Evolutionary conservation across 108 stramenopile genomes (phyloP).

Genomic region (Skeletonema menzelii): DNA sequence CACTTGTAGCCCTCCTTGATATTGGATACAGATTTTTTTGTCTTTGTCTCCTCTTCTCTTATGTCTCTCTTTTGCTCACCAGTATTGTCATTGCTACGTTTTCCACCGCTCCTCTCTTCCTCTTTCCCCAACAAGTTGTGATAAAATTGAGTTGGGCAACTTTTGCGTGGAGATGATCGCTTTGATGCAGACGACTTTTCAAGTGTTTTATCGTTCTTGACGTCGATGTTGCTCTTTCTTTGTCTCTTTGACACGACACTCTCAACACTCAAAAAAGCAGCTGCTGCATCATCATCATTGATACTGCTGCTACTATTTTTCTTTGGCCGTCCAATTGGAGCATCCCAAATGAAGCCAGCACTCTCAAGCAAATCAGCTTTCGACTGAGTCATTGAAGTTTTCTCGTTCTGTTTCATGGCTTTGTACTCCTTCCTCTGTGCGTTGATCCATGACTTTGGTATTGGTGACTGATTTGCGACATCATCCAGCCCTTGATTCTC

Average conservation of each 20-base stretch:
- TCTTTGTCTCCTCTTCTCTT: background rate
- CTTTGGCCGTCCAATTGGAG: background rate
- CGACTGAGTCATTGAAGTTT: constrained; percentile 12
- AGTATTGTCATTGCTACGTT: background rate
- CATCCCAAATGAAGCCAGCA: constrained; percentile 15
- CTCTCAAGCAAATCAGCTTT: constrained; percentile 6
- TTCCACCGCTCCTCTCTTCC: background rate
- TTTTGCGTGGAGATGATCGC: constrained; percentile 19
- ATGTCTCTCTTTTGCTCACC: background rate
- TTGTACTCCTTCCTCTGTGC: constrained; percentile 10
- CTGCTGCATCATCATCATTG: background rate
- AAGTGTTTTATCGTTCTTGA: background rate
- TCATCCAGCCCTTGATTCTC: background rate
- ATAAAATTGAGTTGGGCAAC: background rate
- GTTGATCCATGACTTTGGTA: constrained; percentile 8
- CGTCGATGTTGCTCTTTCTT: background rate
- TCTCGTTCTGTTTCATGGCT: constrained; percentile 1
- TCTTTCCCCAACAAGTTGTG: background rate
- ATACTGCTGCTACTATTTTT: background rate
- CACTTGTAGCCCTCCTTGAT: background rate
- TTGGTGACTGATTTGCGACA: background rate
- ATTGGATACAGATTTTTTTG: background rate
- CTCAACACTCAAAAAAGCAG: background rate
- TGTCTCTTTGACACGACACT: background rate
- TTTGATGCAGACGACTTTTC: background rate